Percentiles rank a stretch among this genome's conserved stretches.
phyloP scores from a whole-genome alignment of 1,284 basidiomycete species.

The Fomes fomentarius region DNA sequence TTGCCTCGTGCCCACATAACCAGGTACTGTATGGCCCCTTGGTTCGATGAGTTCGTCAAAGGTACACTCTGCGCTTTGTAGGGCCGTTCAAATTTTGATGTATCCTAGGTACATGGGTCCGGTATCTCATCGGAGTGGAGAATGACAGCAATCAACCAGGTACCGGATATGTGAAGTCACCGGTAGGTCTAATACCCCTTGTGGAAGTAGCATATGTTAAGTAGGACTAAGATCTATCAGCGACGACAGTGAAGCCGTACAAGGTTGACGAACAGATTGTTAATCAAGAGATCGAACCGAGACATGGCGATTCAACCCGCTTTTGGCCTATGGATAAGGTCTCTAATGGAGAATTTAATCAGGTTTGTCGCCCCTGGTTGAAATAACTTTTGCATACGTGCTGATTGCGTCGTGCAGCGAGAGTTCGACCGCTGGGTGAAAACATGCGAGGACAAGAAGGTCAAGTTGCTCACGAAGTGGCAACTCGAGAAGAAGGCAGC shows the following conservation, averaged over 20 bases:
- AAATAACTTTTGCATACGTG: not conserved
- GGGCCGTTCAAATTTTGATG: conserved; percentile 13
- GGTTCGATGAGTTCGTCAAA: conserved; percentile 79
- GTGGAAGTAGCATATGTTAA: no score
- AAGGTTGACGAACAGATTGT: conserved; percentile 69
- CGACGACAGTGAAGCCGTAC: conserved; percentile 67
- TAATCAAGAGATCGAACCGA: conserved; percentile 68
- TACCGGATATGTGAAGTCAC: conserved; percentile 85
- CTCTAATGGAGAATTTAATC: conserved; percentile 68
- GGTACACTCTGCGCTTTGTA: no score
- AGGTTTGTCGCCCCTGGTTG: conserved; percentile 61
- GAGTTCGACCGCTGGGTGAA: conserved; percentile 71
- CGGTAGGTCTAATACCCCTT: no score
- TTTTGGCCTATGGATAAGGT: conserved; percentile 79
- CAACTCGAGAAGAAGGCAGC: conserved; percentile 66
- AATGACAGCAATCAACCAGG: conserved; percentile 49
- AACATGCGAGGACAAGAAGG: conserved; percentile 54
- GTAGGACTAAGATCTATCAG: conserved; percentile 59
- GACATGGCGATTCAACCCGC: conserved; percentile 66
- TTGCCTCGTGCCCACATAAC: conserved; percentile 67
- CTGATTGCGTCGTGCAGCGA: conserved; percentile 46
- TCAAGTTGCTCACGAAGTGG: conserved; percentile 68
- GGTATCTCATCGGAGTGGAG: conserved; percentile 77
- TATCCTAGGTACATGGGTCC: conserved; percentile 73
- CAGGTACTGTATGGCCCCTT: conserved; percentile 68